Percentiles rank a stretch among this genome's conserved stretches.
phyloP scores from a whole-genome alignment of 192 early-diverging fungal genomes.

The Linderina pennispora region DNA sequence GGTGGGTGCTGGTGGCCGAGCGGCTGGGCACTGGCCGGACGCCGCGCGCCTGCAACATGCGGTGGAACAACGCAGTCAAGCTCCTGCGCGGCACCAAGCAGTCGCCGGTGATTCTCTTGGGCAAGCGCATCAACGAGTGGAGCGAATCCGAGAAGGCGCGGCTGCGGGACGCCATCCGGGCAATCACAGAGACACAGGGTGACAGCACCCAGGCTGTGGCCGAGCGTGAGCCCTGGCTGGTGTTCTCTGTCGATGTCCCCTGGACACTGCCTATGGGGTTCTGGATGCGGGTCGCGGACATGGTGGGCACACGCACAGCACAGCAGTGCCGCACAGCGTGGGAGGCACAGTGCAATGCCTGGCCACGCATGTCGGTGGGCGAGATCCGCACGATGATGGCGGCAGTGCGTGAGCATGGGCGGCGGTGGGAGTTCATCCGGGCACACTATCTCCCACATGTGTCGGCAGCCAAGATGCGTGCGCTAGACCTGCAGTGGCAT shows the following conservation, averaged over 20 bases:
- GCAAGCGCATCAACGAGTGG: not conserved
- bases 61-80: not conserved
- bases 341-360: not conserved
- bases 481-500: not conserved
- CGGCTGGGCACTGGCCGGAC: constrained; percentile 1
- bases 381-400: not conserved
- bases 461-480: not conserved
- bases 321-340: constrained; percentile 2
- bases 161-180: too few relatives aligned
- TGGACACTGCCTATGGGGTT: constrained; percentile 1
- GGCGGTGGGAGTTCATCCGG: constrained; percentile 3
- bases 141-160: not conserved
- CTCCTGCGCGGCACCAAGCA: not conserved
- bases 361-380: not conserved
- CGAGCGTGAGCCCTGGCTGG: constrained; percentile 8
- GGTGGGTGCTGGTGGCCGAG: constrained; percentile 4
- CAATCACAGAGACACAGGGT: not conserved
- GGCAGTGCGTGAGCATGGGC: not conserved
- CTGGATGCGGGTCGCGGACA: constrained; percentile 1
- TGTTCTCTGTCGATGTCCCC: not conserved
- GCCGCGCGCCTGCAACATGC: constrained; percentile 6
- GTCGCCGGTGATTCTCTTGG: not conserved
- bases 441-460: not conserved
- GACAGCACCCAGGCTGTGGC: not conserved
- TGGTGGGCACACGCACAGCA: constrained; percentile 4